Evolutionary conservation across 257 asterid species (phyloP), one percentile per base, ranked within the genome.

Genomic region (Dorcoceras hygrometricum): DNA sequence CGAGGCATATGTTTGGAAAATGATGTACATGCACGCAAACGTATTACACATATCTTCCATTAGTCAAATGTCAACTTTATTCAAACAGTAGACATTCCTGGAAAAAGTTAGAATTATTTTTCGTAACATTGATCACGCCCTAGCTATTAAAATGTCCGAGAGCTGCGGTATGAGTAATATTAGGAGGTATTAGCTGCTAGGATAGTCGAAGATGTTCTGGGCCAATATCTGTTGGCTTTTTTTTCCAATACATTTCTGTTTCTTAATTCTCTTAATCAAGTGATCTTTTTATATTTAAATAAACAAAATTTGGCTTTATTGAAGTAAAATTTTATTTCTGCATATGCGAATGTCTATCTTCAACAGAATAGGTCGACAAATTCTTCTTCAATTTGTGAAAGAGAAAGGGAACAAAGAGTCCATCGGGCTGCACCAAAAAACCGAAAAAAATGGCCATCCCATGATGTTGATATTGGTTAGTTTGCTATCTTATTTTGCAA

Each of bases 381-480:
- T 70, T 58, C 73, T 88, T 72, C 76, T 65, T 71, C 80, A 32
- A 29, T 59, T 63, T 57, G 54, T 59, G 77, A 79, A 78, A 68
- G 74, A 65, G 71, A 76, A 72, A 70, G 80, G 76, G 73, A 80
- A 78, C 9, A 71, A 69, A 69, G 73, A 81, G 50, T 46, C 84
- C 22, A 11, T 26, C 24, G 77, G 79, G 71, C 73, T 66, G n/a
- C 58, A 76, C 69, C 65, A 63, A 70, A 80, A 72, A 69, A 72
- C 70, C 39, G 78, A 59, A 65, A 87, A 78, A 70, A 80, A 79
- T 54, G 79, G 77, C 57, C 86, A 78, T n/a, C 54, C 81, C 19
- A 81, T 90, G 39, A 74, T 81, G 74, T 25, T 91, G 65, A 75
- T 84, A 81, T 82, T 91, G 77, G 98, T 89, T 68, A 73, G 95